Percentiles rank a stretch among this genome's conserved stretches.
Evolutionary conservation across 2,329 filamentous ascomycete species (phyloP).

Genomic region (Alternaria dauci): DNA sequence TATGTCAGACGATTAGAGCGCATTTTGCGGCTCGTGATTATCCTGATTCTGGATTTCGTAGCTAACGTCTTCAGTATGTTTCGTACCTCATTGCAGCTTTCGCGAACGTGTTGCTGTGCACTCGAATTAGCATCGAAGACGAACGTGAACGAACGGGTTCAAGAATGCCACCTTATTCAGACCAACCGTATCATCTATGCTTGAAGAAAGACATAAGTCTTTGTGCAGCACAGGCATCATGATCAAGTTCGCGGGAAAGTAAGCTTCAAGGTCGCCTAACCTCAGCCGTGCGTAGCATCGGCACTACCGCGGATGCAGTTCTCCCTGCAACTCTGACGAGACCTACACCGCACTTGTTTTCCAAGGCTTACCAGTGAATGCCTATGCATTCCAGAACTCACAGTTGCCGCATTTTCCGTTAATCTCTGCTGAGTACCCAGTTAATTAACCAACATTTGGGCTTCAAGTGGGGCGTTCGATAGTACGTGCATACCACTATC

Average conservation of each 20-base stretch:
- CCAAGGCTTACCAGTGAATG: conserved; percentile 1
- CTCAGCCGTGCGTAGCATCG: background rate
- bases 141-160: background rate
- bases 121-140: conserved; percentile 22
- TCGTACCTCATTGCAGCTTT: conserved; percentile 18
- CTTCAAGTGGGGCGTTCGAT: conserved; percentile 43
- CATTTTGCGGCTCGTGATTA: conserved; percentile 26
- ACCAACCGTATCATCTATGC: background rate
- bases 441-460: conserved; percentile 46
- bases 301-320: background rate
- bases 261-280: conserved; percentile 8
- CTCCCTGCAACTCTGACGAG: conserved; percentile 10
- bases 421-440: conserved; percentile 24
- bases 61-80: conserved; percentile 19
- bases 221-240: background rate
- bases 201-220: background rate
- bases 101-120: conserved; percentile 19
- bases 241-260: background rate
- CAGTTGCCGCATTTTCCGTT: conserved; percentile 26
- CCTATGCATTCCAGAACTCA: background rate
- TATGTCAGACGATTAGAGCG: conserved; percentile 15
- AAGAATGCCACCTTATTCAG: background rate
- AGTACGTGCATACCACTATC: conserved; percentile 33
- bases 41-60: conserved; percentile 18
- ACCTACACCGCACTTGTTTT: conserved; percentile 8